A percentile compares a stretch with the other conserved stretches of the same genome.
Conservation (phyloP, 192 early-diverging fungal genomes). For the Coemansia sp. region DNA sequence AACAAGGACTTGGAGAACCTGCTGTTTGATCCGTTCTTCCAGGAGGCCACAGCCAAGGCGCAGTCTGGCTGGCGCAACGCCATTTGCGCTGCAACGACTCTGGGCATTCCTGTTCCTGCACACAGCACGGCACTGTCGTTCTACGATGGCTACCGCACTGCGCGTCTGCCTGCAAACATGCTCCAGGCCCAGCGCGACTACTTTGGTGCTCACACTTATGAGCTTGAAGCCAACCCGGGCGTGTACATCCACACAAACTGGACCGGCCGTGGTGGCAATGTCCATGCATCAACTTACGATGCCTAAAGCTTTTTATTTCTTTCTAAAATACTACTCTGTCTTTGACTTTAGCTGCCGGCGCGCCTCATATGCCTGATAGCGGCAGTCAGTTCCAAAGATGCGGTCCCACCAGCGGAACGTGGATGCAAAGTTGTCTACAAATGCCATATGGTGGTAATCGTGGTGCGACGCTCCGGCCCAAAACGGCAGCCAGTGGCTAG, state of each 20-base stretch:
- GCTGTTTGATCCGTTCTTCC: slow-evolving; percentile 96
- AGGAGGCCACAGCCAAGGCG: slow-evolving; percentile 79
- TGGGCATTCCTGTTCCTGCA: slow-evolving; percentile 90
- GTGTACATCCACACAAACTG: slow-evolving; percentile 93
- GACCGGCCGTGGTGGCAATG: slow-evolving; percentile 90
- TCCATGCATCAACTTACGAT: slow-evolving; percentile 68
- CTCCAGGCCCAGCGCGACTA: slow-evolving; percentile 98
- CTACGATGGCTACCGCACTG: slow-evolving; percentile 96
- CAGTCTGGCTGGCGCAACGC: slow-evolving; percentile 87
- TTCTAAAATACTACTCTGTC: slow-evolving; percentile 10
- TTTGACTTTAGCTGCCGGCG: slow-evolving; percentile 29
- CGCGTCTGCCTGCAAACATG: slow-evolving; percentile 88
- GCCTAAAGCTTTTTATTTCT: slow-evolving; percentile 44
- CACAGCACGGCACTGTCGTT: slow-evolving; percentile 89
- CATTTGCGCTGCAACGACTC: slow-evolving; percentile 70
- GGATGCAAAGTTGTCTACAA: slow-evolving; percentile 65
- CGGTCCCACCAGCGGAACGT: slow-evolving; percentile 91
- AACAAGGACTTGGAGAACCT: slow-evolving; percentile 87
- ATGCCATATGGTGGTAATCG: slow-evolving; percentile 73
- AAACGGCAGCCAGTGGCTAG: slow-evolving; percentile 78
- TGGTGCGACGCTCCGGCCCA: slow-evolving; percentile 80
- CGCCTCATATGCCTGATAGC: slow-evolving; percentile 59
- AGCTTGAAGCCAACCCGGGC: slow-evolving; percentile 73
- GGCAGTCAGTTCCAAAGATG: slow-evolving; percentile 76
- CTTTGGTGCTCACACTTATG: slow-evolving; percentile 98